Evolutionary conservation across 2,329 filamentous ascomycete species (phyloP), one percentile per base, ranked within the genome.

Genomic region (Fusarium circinatum): DNA sequence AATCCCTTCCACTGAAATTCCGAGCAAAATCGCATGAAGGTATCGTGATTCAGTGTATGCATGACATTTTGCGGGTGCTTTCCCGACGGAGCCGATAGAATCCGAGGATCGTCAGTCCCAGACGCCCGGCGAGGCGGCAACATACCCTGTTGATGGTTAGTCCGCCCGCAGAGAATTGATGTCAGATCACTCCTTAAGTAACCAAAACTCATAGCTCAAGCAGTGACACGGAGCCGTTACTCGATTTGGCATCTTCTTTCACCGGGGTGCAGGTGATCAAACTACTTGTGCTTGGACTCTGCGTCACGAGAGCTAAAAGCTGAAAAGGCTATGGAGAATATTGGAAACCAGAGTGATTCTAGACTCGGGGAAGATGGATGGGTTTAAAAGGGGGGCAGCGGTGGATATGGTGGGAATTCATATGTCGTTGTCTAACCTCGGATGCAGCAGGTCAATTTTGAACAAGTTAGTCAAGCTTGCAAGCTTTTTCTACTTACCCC

Each of bases 141-240:
- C 56, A n/a, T 28, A 20, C 20, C 65, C 45, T 17, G 41, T 34
- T 47, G 51, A 52, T 8, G 39, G 66, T 69, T 69, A 69, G 65
- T 17, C 22, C 30, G 39, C n/a, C 36, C 42, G 32, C 17, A 34
- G 26, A 8, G n/a, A 8, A 30, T 39, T 38, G 14, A 54, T 52
- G 26, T 44, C 52, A 55, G 28, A 54, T 54, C 58, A 70, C 22
- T 36, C 18, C 30, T 64, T 48, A 32, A 30, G 56, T 32, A 44
- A 48, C 30, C 30, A 54, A 57, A 59, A 70, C 18, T 45, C 41
- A 38, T 44, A 38, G 65, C 41, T 4, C 28, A 20, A 28, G 22
- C 22, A 48, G 17, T 20, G 22, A 44, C 26, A 20, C 67, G 41
- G 44, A 52, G 41, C 18, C n/a, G 69, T 70, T 48, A 60, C 65